Conservation (phyloP, 208 protist species). For the Leishmania turanica region DNA sequence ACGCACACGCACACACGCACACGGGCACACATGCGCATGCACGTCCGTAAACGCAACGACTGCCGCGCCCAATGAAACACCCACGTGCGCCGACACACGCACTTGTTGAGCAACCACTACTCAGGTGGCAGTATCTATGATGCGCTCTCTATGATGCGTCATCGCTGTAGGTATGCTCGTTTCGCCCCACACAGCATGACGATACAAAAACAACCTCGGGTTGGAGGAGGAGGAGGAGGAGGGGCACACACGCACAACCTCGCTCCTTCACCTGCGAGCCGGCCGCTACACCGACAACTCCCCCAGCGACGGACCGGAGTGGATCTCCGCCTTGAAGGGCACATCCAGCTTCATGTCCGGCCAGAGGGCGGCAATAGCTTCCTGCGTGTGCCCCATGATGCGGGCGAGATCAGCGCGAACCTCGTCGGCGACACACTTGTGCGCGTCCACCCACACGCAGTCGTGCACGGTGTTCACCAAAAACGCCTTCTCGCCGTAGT, state of each 20-base stretch:
- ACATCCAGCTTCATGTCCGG: slow-evolving; percentile 88
- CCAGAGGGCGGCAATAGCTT: slow-evolving; percentile 76
- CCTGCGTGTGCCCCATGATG: slow-evolving; percentile 78
- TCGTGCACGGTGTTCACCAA: slow-evolving; percentile 93
- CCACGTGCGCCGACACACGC: not conserved
- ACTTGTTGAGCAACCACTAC: not conserved
- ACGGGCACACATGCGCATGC: not conserved
- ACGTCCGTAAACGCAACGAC: not conserved
- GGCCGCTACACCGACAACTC: slow-evolving; percentile 35
- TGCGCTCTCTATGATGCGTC: not conserved
- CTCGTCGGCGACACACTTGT: slow-evolving; percentile 75
- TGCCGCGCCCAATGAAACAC: too few species aligned
- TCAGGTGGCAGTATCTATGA: not conserved
- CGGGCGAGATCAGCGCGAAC: slow-evolving; percentile 66
- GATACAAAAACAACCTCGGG: not conserved
- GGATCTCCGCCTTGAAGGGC: slow-evolving; percentile 85
- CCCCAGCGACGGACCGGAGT: slow-evolving; percentile 73
- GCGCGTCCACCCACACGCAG: slow-evolving; percentile 91
- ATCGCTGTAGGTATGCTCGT: not conserved
- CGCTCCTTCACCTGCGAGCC: not conserved
- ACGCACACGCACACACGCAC: not conserved
- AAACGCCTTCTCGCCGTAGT: slow-evolving; percentile 86
- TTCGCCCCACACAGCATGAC: not conserved
- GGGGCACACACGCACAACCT: not conserved
- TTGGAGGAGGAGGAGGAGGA: not conserved